Conservation (phyloP, 768 basidiomycete genomes). For the Suillus ampliporus region DNA sequence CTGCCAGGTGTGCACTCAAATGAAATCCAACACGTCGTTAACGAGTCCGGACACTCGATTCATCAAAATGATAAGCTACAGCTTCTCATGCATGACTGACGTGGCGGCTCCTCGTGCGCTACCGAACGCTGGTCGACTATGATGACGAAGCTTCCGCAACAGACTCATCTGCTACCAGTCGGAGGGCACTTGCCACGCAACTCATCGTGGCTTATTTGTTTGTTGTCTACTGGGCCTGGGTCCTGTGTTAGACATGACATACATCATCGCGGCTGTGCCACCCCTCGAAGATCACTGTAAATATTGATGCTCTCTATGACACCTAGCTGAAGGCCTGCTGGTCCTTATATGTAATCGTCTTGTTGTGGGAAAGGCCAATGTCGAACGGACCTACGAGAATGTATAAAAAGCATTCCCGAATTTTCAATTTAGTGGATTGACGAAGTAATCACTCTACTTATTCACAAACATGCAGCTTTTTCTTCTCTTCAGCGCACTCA, state of each 20-base stretch:
- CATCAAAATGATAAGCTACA: too few species aligned
- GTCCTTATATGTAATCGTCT: neutral
- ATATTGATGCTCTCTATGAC: neutral
- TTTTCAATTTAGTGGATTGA: neutral
- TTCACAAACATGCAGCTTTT: slow-evolving; percentile 5
- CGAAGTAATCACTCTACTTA: neutral
- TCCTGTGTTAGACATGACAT: neutral
- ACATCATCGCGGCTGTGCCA: neutral
- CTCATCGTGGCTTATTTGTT: neutral
- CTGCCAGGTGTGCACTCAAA: too few species aligned
- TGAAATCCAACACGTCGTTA: too few species aligned
- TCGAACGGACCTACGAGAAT: neutral
- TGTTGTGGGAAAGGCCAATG: neutral
- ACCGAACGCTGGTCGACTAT: neutral
- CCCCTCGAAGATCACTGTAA: neutral
- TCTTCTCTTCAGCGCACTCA: slow-evolving; percentile 1
- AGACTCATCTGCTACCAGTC: neutral
- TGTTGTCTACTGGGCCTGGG: neutral
- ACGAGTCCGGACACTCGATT: too few species aligned
- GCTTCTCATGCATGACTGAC: neutral
- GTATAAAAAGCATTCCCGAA: neutral
- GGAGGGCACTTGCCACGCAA: neutral
- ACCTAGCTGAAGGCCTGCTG: neutral
- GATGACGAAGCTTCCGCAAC: neutral
- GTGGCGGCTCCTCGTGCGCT: neutral